Base-by-base conservation (phyloP, 768 basidiomycete species). In the Tricholomella constricta region DNA sequence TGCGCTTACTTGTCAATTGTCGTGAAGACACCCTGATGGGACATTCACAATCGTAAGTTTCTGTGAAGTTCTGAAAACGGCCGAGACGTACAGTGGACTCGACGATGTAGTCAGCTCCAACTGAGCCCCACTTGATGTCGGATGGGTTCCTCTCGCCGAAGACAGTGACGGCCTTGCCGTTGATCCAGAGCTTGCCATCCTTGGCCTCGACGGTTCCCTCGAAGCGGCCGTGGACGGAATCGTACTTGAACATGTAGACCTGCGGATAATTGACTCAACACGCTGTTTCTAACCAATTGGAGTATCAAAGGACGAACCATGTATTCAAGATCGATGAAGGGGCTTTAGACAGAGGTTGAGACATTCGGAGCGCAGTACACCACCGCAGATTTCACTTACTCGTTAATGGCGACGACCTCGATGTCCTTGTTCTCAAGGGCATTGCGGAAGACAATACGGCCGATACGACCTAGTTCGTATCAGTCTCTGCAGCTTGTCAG, bases 211-310 rank as follows among this genome's bases (percentile, higher is more conserved):
- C 82, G 43, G 82, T 71, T 58, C 95, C 96, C 69, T 91, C 86
- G 85, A 89, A 98, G 69, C 89, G 85, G 47, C 94, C 88, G 76
- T 96, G 93, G 58, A 93, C 91, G 52, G 93, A 89, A 71, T 95
- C 93, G 69, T 85, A 95, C 80, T 94, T 96, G 89, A 97, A 95
- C 93, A 97, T 94, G 84, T 97, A 97, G 69, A 94, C 89, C 90
- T 92, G 50, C n/a, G 51, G 27, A n/a, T 34, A 47, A 23, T 19
- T 15, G 19, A 12, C 6, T 36, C 17, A 44, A 20, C 6, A 31
- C 5, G 15, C 35, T 20, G 17, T 31, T 12, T 38, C 26, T 6
- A 36, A 4, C 1, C 10, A 32, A 4, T n/a, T n/a, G 12, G 9
- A n/a, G 3, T 6, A 36, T 26, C 20, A 22, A 48, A 27, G 5